Conservation (phyloP, 257 asterid genomes). For the Solanum commersonii region DNA sequence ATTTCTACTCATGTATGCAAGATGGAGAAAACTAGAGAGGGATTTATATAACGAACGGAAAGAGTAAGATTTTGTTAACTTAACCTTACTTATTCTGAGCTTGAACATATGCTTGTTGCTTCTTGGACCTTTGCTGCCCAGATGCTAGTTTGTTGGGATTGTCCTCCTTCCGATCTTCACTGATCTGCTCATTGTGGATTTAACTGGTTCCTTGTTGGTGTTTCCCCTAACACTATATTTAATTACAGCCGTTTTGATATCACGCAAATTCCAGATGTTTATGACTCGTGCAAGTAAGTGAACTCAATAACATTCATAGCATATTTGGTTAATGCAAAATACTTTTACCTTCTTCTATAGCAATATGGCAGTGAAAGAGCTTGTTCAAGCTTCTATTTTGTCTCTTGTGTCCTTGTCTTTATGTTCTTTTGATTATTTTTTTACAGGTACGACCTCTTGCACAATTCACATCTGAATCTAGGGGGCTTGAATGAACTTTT, state of each 20-base stretch:
- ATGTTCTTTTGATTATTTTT: background rate
- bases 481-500: conserved; percentile 80
- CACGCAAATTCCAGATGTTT: conserved; percentile 94
- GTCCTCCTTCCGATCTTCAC: background rate
- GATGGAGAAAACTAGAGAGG: conserved; percentile 94
- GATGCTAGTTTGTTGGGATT: background rate
- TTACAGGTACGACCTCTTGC: conserved; percentile 91
- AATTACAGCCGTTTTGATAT: conserved; percentile 79
- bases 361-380: background rate
- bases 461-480: conserved; percentile 79
- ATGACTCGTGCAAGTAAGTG: conserved; percentile 98
- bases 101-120: background rate
- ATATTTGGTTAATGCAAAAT: background rate
- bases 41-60: conserved; percentile 88
- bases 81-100: background rate
- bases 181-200: background rate
- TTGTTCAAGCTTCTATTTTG: background rate
- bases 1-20: conserved; percentile 96
- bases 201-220: background rate
- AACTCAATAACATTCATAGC: background rate
- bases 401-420: conserved; percentile 1
- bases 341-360: background rate
- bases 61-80: conserved; percentile 37
- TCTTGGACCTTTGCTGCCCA: background rate
- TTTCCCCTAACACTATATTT: conserved; percentile 10